Conservation (phyloP, 331 rosid genomes). For the Quercus phellos region DNA sequence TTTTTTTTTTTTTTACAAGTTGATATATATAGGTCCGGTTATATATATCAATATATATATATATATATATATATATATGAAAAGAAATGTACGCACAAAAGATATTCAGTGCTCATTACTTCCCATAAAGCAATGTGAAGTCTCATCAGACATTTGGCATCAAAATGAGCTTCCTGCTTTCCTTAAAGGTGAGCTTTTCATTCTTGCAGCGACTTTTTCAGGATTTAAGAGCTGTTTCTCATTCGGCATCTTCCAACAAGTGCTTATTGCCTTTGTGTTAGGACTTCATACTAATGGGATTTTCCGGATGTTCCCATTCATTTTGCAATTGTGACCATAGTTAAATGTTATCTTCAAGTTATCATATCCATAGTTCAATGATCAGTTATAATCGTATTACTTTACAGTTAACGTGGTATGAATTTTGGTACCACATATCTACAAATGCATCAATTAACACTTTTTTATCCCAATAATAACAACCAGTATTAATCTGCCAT, state of each 20-base stretch:
- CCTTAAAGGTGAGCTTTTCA: slow-evolving; percentile 9
- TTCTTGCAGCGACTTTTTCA: background rate
- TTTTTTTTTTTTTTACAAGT: background rate
- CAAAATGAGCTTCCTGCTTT: background rate
- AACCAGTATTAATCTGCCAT: no score
- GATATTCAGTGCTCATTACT: no score
- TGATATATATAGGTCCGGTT: no score
- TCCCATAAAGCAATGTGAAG: no score
- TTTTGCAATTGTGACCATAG: slow-evolving; percentile 12
- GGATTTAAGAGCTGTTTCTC: background rate
- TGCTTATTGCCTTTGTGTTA: background rate
- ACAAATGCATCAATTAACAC: no score
- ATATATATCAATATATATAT: slow-evolving; percentile 26
- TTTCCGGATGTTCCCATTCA: slow-evolving; percentile 17
- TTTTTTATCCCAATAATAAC: no score
- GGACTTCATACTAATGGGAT: slow-evolving; percentile 7
- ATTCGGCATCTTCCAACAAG: background rate
- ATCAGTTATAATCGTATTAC: background rate
- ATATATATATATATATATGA: slow-evolving; percentile 27
- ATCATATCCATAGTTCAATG: background rate
- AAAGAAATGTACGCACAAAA: no score
- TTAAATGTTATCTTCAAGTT: background rate
- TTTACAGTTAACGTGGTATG: background rate
- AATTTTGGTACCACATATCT: background rate
- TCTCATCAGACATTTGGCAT: background rate